Percentiles rank a stretch among this genome's conserved stretches.
These are phyloP conservation scores for Fagopyrum esculentum DNA, from an alignment of 148 eudicot species.

Conservation along the genomic window DNA sequence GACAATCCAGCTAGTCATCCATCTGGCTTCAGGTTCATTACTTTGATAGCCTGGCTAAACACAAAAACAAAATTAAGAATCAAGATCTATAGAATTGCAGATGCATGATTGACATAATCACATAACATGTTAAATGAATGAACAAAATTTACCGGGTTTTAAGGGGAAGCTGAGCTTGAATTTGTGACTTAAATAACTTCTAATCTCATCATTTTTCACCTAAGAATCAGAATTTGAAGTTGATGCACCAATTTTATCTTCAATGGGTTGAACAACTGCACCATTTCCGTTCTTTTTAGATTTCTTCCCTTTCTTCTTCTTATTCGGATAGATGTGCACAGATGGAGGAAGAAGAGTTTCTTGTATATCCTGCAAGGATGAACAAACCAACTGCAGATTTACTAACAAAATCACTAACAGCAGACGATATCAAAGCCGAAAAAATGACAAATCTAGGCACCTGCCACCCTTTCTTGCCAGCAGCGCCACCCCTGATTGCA, in stretches of 20 bases:
- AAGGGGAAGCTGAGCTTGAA: neutral
- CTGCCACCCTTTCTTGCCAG: constrained; percentile 94
- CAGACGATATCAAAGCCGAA: neutral
- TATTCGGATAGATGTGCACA: constrained; percentile 53
- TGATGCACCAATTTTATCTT: constrained; percentile 14
- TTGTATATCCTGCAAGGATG: constrained; percentile 76
- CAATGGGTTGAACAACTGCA: constrained; percentile 21
- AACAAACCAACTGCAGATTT: neutral
- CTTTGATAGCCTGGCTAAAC: neutral
- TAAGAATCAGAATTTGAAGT: constrained; percentile 12
- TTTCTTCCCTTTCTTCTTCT: constrained; percentile 37
- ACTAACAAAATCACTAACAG: neutral
- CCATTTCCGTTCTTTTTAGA: constrained; percentile 37
- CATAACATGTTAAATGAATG: neutral
- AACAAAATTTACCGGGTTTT: neutral
- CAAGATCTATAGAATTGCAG: neutral
- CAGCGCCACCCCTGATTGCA: constrained; percentile 82
- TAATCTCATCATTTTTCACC: constrained; percentile 15
- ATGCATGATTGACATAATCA: neutral
- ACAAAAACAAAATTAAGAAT: neutral
- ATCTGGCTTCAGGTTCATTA: neutral
- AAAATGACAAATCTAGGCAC: constrained; percentile 22
- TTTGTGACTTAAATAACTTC: constrained; percentile 17
- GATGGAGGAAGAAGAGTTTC: constrained; percentile 80
- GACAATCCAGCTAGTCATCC: neutral